Evolutionary conservation across 768 basidiomycete genomes (phyloP), one percentile per base, ranked within the genome.

Genomic region (Galerina marginata): DNA sequence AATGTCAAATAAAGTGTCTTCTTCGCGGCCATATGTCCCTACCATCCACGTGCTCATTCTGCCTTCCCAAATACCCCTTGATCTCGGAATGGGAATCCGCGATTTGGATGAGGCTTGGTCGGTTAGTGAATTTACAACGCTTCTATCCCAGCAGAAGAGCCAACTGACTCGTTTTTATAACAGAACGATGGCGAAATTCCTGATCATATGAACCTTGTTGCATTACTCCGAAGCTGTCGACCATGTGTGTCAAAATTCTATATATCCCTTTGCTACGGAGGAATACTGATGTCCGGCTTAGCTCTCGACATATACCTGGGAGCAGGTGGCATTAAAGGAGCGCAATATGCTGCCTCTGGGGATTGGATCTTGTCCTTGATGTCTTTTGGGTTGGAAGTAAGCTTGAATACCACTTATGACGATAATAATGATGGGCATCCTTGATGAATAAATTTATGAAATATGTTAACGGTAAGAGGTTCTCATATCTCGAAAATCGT

Each of bases 161-260:
- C 65, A 40, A 68, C 38, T 33, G 37, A 54, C 39, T 50, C 49
- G 61, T 63, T 38, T 48, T 50, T 54, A 47, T 36, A 9, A 14
- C 65, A 85, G 85, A 85, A 86, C 52, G 75, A 82, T 25, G 81
- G 76, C 29, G 77, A 84, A 20, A 72, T 84, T 33, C 90, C 90
- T 9, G 86, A 91, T 62, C 89, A 93, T 65, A 92, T 93, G 90
- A 90, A 93, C 67, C 67, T 73, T 93, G 20, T 67, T 93, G 12
- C 80, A 88, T 9, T 76, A 75, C 10, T 51, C 69, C 4, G 86
- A 90, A 43, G 89, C 90, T 10, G 67, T 79, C 15, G 75, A 75
- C 39, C 88, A 92, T 70, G 92, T 92, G 65, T 29, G 86, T 78
- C 25, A 12, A 45, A 51, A 29, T 42, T 33, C 16, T 39, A 50